Conservation (phyloP, 441 rosid species). For the Jatropha podagrica region DNA sequence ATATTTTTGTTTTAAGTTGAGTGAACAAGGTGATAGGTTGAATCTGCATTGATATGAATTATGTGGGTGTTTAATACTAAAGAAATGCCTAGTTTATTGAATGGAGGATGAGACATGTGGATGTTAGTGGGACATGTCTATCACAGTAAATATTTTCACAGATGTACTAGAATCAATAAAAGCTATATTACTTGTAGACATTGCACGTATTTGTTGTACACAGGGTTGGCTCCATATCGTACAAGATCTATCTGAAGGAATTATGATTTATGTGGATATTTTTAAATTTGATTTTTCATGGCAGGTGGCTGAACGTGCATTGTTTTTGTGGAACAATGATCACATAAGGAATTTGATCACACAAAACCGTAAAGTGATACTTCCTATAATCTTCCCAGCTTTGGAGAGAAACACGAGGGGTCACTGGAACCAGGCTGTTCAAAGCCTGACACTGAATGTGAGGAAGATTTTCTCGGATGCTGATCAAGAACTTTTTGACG, state of each 20-base stretch:
- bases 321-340: conserved; percentile 92
- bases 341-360: conserved; percentile 75
- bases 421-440: conserved; percentile 96
- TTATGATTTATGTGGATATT: not conserved
- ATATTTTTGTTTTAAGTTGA: not conserved
- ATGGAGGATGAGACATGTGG: not conserved
- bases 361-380: conserved; percentile 58
- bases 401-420: conserved; percentile 67
- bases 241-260: not conserved
- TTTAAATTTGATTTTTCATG: conserved; percentile 16
- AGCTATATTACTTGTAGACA: not conserved
- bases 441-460: conserved; percentile 79
- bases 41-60: not conserved
- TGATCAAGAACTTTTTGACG: conserved; percentile 68
- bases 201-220: conserved; percentile 3
- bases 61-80: not conserved
- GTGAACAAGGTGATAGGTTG: not conserved
- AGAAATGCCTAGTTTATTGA: not conserved
- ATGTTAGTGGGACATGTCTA: not conserved
- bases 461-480: conserved; percentile 71
- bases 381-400: conserved; percentile 82
- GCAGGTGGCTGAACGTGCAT: conserved; percentile 94
- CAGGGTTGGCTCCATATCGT: not conserved
- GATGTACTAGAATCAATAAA: not conserved
- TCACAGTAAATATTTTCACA: not conserved